phyloP scores from a whole-genome alignment of 352 stramenopile species.

The Phytopythium ostracodes region DNA sequence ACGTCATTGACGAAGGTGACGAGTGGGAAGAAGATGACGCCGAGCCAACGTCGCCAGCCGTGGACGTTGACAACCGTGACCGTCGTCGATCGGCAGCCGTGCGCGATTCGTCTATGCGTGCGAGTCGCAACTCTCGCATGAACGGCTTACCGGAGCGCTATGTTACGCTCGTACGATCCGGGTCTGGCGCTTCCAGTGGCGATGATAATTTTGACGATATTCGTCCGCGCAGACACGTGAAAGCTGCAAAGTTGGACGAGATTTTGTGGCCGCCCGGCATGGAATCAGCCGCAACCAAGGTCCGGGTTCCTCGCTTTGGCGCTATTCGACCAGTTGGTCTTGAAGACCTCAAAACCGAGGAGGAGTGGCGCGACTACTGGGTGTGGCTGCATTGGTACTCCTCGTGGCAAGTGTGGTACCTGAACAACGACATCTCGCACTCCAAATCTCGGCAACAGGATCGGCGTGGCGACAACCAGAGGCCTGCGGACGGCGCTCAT shows the following conservation, averaged over 20 bases:
- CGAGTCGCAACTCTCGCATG: too few relatives aligned
- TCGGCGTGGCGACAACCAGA: not conserved
- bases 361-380: conserved; percentile 57
- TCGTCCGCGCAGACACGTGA: not conserved
- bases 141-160: not conserved
- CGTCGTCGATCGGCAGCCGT: not conserved
- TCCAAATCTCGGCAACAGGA: not conserved
- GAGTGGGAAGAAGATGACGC: not conserved
- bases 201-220: not conserved
- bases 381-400: conserved; percentile 70
- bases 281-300: conserved; percentile 24
- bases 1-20: not conserved
- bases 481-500: not conserved
- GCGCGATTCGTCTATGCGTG: not conserved
- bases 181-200: not conserved
- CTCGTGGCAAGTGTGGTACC: conserved; percentile 61
- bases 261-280: conserved; percentile 58
- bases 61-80: not conserved
- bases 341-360: conserved; percentile 46
- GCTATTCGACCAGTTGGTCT: conserved; percentile 41
- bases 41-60: not conserved
- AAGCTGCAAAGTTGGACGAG: not conserved
- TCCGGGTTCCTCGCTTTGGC: conserved; percentile 21
- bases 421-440: conserved; percentile 26
- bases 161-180: not conserved